These are phyloP conservation scores for Rhizopogon sp. DNA, from an alignment of 768 basidiomycete species.

Conservation along the genomic window DNA sequence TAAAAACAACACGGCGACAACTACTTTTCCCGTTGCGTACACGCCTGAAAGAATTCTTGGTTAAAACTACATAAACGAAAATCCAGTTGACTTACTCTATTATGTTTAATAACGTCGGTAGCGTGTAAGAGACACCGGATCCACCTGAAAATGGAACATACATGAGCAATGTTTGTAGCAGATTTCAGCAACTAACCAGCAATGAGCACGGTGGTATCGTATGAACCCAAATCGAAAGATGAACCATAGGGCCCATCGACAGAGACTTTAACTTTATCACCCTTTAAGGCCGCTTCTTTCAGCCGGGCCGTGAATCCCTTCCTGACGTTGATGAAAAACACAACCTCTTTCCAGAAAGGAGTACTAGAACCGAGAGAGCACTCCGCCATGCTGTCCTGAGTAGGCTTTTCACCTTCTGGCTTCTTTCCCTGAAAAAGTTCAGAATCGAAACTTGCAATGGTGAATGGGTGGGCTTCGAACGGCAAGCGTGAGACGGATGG, in stretches of 20 bases:
- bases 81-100: slow-evolving; percentile 26
- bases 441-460: slow-evolving; percentile 38
- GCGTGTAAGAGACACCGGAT: slow-evolving; percentile 40
- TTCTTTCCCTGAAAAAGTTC: neutral
- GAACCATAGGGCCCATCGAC: slow-evolving; percentile 54
- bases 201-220: slow-evolving; percentile 40
- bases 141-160: slow-evolving; percentile 25
- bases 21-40: slow-evolving; percentile 10
- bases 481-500: slow-evolving; percentile 36
- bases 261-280: slow-evolving; percentile 34
- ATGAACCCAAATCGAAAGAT: slow-evolving; percentile 32
- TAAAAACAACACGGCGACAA: slow-evolving; percentile 34
- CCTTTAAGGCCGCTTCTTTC: slow-evolving; percentile 21
- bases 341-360: slow-evolving; percentile 31
- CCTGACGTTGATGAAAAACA: slow-evolving; percentile 51
- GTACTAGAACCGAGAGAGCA: slow-evolving; percentile 1
- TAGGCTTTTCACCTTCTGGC: slow-evolving; percentile 4
- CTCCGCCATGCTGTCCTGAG: neutral
- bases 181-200: slow-evolving; percentile 27
- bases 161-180: neutral
- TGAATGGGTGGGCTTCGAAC: slow-evolving; percentile 53
- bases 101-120: slow-evolving; percentile 35
- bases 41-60: slow-evolving; percentile 7
- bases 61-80: neutral
- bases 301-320: slow-evolving; percentile 51